Percentiles rank a stretch among this genome's conserved stretches.
These are phyloP conservation scores for Pyrrhoderma lamaoense DNA, from an alignment of 1,284 basidiomycete genomes.

Conservation along the genomic window DNA sequence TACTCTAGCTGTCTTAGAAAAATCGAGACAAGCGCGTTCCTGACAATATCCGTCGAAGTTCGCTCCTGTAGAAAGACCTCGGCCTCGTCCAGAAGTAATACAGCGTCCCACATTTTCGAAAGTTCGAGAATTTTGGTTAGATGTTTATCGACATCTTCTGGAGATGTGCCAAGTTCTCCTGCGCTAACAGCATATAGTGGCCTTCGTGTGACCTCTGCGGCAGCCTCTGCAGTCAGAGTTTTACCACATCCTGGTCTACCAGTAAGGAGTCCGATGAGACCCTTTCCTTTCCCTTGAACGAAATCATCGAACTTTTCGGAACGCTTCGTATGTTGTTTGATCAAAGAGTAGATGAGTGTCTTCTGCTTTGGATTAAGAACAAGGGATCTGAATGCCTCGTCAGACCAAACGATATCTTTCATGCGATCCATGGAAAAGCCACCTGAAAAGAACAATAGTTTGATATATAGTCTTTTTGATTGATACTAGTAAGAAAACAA, in stretches of 20 bases:
- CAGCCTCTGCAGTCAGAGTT: constrained; percentile 46
- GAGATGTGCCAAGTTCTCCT: constrained; percentile 49
- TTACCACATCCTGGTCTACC: constrained; percentile 55
- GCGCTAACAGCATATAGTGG: constrained; percentile 54
- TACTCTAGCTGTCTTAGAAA: constrained; percentile 55
- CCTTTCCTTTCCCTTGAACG: constrained; percentile 54
- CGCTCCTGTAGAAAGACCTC: constrained; percentile 60
- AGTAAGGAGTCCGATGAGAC: constrained; percentile 52
- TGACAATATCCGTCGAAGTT: constrained; percentile 48
- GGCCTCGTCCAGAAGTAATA: constrained; percentile 57
- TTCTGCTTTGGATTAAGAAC: constrained; percentile 47
- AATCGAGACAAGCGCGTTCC: constrained; percentile 60
- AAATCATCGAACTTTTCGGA: constrained; percentile 49
- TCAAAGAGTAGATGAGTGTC: constrained; percentile 46
- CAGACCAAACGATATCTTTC: constrained; percentile 45
- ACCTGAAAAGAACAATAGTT: constrained; percentile 28
- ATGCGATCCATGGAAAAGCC: constrained; percentile 49
- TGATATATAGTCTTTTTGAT: constrained; percentile 1
- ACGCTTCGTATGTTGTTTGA: constrained; percentile 48
- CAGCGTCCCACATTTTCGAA: constrained; percentile 42
- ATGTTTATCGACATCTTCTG: constrained; percentile 34
- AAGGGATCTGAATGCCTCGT: constrained; percentile 49
- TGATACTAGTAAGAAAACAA: not conserved
- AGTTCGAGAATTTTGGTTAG: constrained; percentile 37
- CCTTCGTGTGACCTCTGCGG: constrained; percentile 34